phyloP scores from a whole-genome alignment of 2,329 filamentous ascomycete species.

The Aspergillus melleus region DNA sequence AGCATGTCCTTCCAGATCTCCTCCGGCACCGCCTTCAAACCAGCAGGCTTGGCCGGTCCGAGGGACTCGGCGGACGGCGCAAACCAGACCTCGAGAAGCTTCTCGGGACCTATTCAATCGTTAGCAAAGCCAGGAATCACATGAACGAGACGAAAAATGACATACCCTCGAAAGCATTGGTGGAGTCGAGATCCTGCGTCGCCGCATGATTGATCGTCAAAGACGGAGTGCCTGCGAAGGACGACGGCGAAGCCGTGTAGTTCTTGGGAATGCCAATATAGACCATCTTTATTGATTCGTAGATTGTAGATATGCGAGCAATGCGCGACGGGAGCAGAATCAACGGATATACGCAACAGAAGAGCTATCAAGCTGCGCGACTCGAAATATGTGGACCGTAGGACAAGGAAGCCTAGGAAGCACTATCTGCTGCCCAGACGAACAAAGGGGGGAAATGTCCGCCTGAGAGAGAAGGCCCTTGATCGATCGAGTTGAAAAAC shows the following conservation, averaged over 20 bases:
- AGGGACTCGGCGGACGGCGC: constrained; percentile 73
- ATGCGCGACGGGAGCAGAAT: constrained; percentile 9
- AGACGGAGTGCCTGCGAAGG: constrained; percentile 75
- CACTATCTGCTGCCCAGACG: constrained; percentile 98
- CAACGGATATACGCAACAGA: background rate
- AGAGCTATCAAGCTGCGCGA: constrained; percentile 5
- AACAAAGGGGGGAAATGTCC: constrained; percentile 76
- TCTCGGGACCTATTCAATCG: constrained; percentile 71
- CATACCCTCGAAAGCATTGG: constrained; percentile 90
- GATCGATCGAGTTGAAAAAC: constrained; percentile 53
- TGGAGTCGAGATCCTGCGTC: constrained; percentile 87
- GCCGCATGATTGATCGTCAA: constrained; percentile 97
- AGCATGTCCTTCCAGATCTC: constrained; percentile 96
- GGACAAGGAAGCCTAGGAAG: constrained; percentile 61
- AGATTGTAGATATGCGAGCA: constrained; percentile 17
- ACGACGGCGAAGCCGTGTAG: constrained; percentile 80
- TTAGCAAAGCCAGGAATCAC: constrained; percentile 13
- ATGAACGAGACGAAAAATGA: background rate
- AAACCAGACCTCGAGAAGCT: constrained; percentile 98
- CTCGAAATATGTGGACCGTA: constrained; percentile 21
- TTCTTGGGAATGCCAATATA: constrained; percentile 75
- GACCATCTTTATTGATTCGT: constrained; percentile 67
- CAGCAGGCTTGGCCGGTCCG: constrained; percentile 67
- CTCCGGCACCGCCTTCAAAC: constrained; percentile 79
- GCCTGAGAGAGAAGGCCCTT: constrained; percentile 97